Evolutionary conservation across 768 basidiomycete species (phyloP).

Genomic region (Auricularia sp.): DNA sequence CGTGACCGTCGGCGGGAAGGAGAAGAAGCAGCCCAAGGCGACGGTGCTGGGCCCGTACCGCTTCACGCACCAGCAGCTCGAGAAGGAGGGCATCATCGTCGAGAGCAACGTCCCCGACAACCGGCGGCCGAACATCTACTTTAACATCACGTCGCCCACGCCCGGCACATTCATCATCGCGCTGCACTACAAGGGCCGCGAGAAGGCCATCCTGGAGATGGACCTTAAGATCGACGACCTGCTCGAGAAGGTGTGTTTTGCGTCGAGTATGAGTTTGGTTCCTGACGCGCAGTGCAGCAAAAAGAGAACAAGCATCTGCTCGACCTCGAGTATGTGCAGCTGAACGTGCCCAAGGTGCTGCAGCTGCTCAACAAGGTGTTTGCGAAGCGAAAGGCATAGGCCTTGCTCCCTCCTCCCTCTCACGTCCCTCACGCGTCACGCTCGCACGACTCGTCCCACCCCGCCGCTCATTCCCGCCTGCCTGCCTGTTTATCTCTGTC

Average conservation of each 20-base stretch:
- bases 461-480: too few species aligned
- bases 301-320: slow-evolving; percentile 96
- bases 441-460: background rate
- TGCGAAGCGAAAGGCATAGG: slow-evolving; percentile 46
- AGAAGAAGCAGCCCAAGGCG: slow-evolving; percentile 82
- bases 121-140: slow-evolving; percentile 97
- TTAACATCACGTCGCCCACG: slow-evolving; percentile 95
- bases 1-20: slow-evolving; percentile 91
- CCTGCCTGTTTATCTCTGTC: too few species aligned
- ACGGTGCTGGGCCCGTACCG: slow-evolving; percentile 90
- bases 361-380: slow-evolving; percentile 90
- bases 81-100: slow-evolving; percentile 98
- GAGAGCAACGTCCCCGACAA: slow-evolving; percentile 99
- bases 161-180: slow-evolving; percentile 99
- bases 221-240: slow-evolving; percentile 98
- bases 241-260: slow-evolving; percentile 73
- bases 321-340: slow-evolving; percentile 94
- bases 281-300: slow-evolving; percentile 48
- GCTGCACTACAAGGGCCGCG: slow-evolving; percentile 95
- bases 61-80: slow-evolving; percentile 94
- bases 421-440: background rate
- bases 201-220: slow-evolving; percentile 99
- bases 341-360: slow-evolving; percentile 92
- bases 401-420: background rate
- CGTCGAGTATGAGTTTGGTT: background rate